These are phyloP conservation scores for Grigorovia humatica DNA, from an alignment of 805 yeast species.

Conservation along the genomic window DNA sequence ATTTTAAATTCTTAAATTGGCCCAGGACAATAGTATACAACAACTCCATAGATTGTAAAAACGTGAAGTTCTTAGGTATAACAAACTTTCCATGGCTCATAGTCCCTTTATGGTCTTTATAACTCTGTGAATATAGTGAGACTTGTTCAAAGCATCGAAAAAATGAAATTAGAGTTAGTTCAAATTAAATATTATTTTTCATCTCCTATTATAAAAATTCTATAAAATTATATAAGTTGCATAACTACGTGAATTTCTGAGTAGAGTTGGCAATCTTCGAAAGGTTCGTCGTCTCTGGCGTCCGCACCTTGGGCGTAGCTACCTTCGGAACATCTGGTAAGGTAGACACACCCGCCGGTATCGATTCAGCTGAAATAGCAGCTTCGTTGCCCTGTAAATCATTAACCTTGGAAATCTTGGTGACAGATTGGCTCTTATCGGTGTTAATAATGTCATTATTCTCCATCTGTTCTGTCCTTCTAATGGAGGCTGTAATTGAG, in stretches of 20 bases:
- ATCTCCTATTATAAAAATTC: neutral
- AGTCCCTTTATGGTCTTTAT: neutral
- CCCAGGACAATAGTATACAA: constrained; percentile 20
- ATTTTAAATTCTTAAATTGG: constrained; percentile 14
- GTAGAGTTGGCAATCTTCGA: neutral
- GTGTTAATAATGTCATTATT: no score
- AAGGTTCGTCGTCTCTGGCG: neutral
- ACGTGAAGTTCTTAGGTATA: constrained; percentile 22
- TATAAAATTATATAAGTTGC: neutral
- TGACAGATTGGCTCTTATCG: no score
- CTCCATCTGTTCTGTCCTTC: no score
- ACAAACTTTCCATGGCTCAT: constrained; percentile 21
- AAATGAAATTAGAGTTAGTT: neutral
- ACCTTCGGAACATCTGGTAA: neutral
- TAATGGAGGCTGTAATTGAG: no score
- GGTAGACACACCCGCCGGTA: no score
- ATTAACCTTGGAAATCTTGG: no score
- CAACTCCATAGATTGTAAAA: constrained; percentile 22
- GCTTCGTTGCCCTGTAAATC: no score
- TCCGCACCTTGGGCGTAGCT: neutral
- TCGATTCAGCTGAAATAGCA: no score
- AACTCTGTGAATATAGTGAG: neutral
- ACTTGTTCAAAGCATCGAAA: neutral
- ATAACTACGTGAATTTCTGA: neutral
- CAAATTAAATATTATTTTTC: neutral